These are phyloP conservation scores for Petunia secreta DNA, from an alignment of 257 asterid species.

Conservation along the genomic window DNA sequence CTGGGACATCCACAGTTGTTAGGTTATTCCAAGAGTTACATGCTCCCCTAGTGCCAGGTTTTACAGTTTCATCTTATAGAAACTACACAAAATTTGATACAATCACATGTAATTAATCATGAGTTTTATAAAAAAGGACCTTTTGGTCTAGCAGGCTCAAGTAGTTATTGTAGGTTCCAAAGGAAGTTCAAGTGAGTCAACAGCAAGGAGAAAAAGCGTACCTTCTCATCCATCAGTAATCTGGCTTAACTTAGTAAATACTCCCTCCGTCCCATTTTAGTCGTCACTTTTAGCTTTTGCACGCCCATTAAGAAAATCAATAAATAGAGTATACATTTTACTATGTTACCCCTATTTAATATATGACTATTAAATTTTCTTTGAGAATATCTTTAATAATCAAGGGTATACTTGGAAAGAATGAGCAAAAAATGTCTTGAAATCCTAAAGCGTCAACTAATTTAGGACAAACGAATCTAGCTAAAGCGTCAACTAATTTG, in stretches of 20 bases:
- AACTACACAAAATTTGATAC: neutral
- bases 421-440: too few species aligned
- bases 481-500: too few species aligned
- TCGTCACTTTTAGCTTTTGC: too few species aligned
- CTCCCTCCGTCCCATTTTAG: too few species aligned
- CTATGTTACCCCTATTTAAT: too few species aligned
- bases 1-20: neutral
- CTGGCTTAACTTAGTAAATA: neutral
- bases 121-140: neutral
- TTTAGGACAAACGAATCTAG: too few species aligned
- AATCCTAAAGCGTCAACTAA: too few species aligned
- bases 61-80: neutral
- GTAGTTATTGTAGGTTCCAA: neutral
- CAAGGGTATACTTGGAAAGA: too few species aligned
- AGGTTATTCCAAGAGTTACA: neutral
- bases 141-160: neutral
- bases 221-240: neutral
- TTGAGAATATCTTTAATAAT: too few species aligned
- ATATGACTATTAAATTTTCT: too few species aligned
- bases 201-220: neutral
- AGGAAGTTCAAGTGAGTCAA: neutral
- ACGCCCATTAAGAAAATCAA: too few species aligned
- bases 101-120: neutral
- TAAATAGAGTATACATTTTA: too few species aligned
- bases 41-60: neutral